Conservation (phyloP, 331 rosid genomes). For the Acacia pycnantha region DNA sequence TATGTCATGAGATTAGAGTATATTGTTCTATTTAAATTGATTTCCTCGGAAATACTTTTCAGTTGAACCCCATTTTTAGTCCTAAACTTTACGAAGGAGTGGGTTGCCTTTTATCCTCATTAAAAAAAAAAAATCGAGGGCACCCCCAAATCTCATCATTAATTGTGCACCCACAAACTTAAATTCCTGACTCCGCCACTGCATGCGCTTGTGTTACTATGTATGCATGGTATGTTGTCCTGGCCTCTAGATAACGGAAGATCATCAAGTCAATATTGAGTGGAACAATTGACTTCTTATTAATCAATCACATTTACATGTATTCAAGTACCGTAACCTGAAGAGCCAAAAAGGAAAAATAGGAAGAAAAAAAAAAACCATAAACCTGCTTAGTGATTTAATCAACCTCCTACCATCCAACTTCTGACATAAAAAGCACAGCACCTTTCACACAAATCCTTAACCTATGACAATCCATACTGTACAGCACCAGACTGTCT, state of each 20-base stretch:
- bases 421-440: not conserved
- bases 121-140: too few species aligned
- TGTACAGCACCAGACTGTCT: conserved; percentile 44
- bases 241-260: not conserved
- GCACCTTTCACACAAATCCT: conserved; percentile 8
- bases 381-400: conserved; percentile 19
- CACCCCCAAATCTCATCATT: too few species aligned
- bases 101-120: too few species aligned
- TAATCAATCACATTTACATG: conserved; percentile 31
- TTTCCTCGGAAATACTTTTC: too few species aligned
- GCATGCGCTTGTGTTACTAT: not conserved
- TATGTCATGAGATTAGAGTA: too few species aligned
- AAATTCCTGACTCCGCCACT: too few species aligned
- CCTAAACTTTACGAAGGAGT: too few species aligned
- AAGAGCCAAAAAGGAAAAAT: not conserved
- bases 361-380: not conserved
- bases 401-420: conserved; percentile 6
- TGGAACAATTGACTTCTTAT: conserved; percentile 21
- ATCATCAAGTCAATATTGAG: not conserved
- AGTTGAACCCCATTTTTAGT: too few species aligned
- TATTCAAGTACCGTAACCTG: conserved; percentile 32
- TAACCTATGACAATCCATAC: conserved; percentile 42
- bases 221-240: not conserved
- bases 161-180: too few species aligned
- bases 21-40: too few species aligned